Base-by-base conservation (phyloP, 352 stramenopile genomes). In the Peronospora farinosa region DNA sequence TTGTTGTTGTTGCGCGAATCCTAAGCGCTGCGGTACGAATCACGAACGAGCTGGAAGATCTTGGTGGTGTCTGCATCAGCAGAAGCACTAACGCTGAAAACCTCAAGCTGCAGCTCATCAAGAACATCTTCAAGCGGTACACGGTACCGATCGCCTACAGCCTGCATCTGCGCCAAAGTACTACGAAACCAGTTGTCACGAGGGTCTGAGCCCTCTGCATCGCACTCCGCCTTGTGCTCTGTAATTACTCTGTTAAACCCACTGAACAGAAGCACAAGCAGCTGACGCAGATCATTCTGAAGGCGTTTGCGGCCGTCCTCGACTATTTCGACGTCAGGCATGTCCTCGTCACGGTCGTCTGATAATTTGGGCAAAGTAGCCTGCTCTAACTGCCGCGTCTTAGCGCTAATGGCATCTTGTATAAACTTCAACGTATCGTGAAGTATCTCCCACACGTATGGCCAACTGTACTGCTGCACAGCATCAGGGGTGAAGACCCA, bases 391-490 rank as follows among this genome's bases (percentile, higher is more conserved):
- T 68, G 54, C 19, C 57, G 54, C 31, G 67, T 65, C 44, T 74
- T 75, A 5, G 54, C 41, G 9, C 16, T 25, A 42, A 82, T 79
- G 17, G 53, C 51, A 8, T 67, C 60, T 43, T 80, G 63, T 27
- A 86, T 48, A 23, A 84, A 84, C 19, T 57, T 64, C 21, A 92
- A 37, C 17, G 82, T 87, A 33, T 87, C 78, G 45, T 86, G 66
- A 30, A 89, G 45, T 38, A 93, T 89, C 5, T 73, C 74, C 82
- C 82, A 93, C 39, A 93, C 76, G 51, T 93, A 93, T 30, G 80
- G 82, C 82, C 82, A 93, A 62, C 82, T 91, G 63, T 90, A 93
- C 53, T 93, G 82, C 65, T 91, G 82, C 15, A 90, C 71, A 4
- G 78, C 78, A 40, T 93, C 82, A 5, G 76, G 47, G 7, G 75